Evolutionary conservation across 192 early-diverging fungal genomes (phyloP).

Genomic region (Rhizoclosmatium globosum): DNA sequence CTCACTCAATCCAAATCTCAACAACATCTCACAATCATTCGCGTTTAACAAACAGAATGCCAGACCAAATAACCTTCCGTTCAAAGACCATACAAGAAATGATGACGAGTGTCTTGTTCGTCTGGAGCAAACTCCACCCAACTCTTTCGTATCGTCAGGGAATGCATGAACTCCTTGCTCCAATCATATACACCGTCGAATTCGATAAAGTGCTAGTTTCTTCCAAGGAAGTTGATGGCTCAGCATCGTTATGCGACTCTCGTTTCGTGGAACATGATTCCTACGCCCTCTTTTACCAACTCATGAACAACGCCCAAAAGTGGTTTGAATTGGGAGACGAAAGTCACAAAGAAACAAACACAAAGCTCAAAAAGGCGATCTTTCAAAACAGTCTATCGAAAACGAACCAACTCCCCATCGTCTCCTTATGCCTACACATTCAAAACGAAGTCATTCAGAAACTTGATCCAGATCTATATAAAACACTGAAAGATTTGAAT

Average conservation of each 20-base stretch:
- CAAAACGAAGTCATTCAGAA: conserved; percentile 73
- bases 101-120: conserved; percentile 85
- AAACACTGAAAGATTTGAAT: conserved; percentile 73
- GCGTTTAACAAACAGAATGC: conserved; percentile 68
- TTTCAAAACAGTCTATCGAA: not conserved
- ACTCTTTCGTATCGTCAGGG: conserved; percentile 95
- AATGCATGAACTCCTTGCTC: conserved; percentile 96
- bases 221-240: not conserved
- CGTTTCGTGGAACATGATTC: conserved; percentile 89
- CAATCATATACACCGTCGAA: conserved; percentile 80
- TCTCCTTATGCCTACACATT: conserved; percentile 75
- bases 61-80: conserved; percentile 86
- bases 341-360: not conserved
- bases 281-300: conserved; percentile 77
- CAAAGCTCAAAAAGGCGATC: not conserved
- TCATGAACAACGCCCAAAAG: conserved; percentile 81
- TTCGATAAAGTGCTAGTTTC: conserved; percentile 61
- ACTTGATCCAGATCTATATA: conserved; percentile 76
- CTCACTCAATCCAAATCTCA: not conserved
- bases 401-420: conserved; percentile 61
- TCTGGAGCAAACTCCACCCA: conserved; percentile 89
- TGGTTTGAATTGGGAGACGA: conserved; percentile 84
- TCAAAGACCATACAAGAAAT: conserved; percentile 66
- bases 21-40: no score
- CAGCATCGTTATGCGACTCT: conserved; percentile 64